These are phyloP conservation scores for Lophiostoma macrostomum DNA, from an alignment of 495 filamentous ascomycete species.

Conservation along the genomic window DNA sequence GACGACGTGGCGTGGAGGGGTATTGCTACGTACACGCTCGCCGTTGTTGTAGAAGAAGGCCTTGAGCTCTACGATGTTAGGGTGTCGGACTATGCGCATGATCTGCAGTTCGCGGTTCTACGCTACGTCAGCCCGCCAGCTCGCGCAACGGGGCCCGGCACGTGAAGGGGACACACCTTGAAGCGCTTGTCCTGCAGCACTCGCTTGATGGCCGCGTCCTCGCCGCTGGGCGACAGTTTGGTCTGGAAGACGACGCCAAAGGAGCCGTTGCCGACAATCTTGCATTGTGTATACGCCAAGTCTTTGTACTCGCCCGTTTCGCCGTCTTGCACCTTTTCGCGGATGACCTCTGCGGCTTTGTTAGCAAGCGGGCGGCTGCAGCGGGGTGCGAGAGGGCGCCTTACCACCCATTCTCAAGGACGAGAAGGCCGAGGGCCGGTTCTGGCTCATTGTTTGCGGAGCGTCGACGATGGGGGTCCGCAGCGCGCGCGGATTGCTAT, in stretches of 20 bases:
- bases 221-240: constrained; percentile 92
- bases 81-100: constrained; percentile 98
- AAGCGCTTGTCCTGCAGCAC: constrained; percentile 98
- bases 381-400: constrained; percentile 31
- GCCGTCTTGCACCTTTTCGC: constrained; percentile 98
- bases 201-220: constrained; percentile 98
- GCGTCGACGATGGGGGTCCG: constrained; percentile 21
- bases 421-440: constrained; percentile 70
- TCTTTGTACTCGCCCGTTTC: constrained; percentile 93
- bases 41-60: constrained; percentile 99
- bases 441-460: constrained; percentile 62
- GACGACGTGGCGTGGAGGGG: constrained; percentile 25
- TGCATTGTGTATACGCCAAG: constrained; percentile 98
- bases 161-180: constrained; percentile 63
- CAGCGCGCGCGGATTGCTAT: constrained; percentile 36
- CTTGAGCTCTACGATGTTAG: constrained; percentile 97
- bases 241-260: constrained; percentile 99
- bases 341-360: constrained; percentile 75
- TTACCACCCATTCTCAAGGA: constrained; percentile 81
- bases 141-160: neutral
- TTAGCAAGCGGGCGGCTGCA: constrained; percentile 27
- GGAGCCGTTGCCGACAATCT: constrained; percentile 99
- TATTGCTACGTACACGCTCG: constrained; percentile 65
- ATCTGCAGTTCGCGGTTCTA: constrained; percentile 99
- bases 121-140: constrained; percentile 39